Evolutionary conservation across 768 basidiomycete genomes (phyloP).

Genomic region (Tephrocybe sp.): DNA sequence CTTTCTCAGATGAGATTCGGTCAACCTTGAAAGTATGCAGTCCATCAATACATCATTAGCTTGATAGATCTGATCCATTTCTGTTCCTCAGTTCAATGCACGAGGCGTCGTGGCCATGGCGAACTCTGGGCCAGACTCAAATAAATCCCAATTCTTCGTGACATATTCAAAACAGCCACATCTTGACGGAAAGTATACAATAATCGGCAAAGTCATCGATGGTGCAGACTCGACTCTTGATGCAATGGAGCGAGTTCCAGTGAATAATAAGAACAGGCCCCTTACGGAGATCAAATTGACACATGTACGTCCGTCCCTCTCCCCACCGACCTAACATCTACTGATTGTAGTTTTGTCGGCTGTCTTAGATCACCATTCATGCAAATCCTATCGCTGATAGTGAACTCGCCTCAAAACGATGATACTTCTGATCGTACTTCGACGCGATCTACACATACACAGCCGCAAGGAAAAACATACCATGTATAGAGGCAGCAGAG

Average conservation of each 20-base stretch:
- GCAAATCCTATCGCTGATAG: constrained; percentile 94
- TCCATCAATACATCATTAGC: constrained; percentile 4
- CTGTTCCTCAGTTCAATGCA: constrained; percentile 73
- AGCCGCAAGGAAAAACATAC: neutral
- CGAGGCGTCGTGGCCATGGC: constrained; percentile 98
- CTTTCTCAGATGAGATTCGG: constrained; percentile 89
- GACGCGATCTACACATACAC: neutral
- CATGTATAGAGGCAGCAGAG: too few relatives aligned
- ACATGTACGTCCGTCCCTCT: constrained; percentile 50
- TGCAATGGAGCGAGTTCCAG: constrained; percentile 88
- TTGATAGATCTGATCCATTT: constrained; percentile 21
- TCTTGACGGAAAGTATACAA: constrained; percentile 92
- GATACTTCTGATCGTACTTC: neutral
- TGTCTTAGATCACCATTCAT: constrained; percentile 75
- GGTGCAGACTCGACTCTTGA: constrained; percentile 93
- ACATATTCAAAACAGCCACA: constrained; percentile 92
- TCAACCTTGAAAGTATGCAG: constrained; percentile 83
- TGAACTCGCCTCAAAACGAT: constrained; percentile 37
- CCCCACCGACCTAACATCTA: constrained; percentile 1
- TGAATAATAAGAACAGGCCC: constrained; percentile 88
- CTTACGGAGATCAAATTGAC: constrained; percentile 80
- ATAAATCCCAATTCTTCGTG: constrained; percentile 90
- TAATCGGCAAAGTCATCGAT: constrained; percentile 98
- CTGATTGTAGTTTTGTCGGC: constrained; percentile 3
- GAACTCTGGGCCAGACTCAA: constrained; percentile 90